Base-by-base conservation (phyloP, 768 basidiomycete species). In the Auriculariales sp. region DNA sequence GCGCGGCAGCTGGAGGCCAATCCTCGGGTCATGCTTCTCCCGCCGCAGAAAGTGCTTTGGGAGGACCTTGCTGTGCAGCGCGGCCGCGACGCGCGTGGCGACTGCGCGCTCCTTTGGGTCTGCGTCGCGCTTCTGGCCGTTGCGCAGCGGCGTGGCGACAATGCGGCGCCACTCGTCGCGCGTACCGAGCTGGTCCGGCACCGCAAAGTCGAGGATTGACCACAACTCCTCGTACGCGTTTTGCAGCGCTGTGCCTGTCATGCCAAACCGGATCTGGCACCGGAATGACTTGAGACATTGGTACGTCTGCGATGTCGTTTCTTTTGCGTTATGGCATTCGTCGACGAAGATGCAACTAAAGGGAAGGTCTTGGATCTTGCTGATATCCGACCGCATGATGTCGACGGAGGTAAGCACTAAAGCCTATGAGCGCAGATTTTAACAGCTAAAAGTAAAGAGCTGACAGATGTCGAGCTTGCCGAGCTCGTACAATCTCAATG, bases 181-280 rank as follows among this genome's bases (percentile, higher is more conserved):
- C 0, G 77, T 79, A 0, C 93, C 94, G 7, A 94, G 62, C 24
- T 68, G 67, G 0, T 81, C 86, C 0, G 91, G 90, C 53, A 81
- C 84, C n/a, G 83, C 83, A 85, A 90, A 97, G 59, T 94, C 79
- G 28, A 97, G 66, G 29, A 99, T 79, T 1, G 88, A 86, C 85
- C 90, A 93, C 56, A 97, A 69, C 61, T 98, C 94, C 35, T 77
- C 73, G 59, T 93, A 92, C 1, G 79, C 76, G 56, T 97, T 99
- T 59, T 98, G 94, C 30, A 84, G 74, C 7, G 79, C 73, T n/a
- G 73, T 76, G 4, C 61, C 62, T 0, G 92, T 95, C 39, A 98
- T 68, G 0, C 90, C 94, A 56, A 94, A 90, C 2, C 93, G 81
- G 14, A 68, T 62, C 27, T 54, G 55, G 59, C 86, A 90, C 0